Evolutionary conservation across 768 basidiomycete genomes (phyloP).

Genomic region (Naganishia friedmannii): DNA sequence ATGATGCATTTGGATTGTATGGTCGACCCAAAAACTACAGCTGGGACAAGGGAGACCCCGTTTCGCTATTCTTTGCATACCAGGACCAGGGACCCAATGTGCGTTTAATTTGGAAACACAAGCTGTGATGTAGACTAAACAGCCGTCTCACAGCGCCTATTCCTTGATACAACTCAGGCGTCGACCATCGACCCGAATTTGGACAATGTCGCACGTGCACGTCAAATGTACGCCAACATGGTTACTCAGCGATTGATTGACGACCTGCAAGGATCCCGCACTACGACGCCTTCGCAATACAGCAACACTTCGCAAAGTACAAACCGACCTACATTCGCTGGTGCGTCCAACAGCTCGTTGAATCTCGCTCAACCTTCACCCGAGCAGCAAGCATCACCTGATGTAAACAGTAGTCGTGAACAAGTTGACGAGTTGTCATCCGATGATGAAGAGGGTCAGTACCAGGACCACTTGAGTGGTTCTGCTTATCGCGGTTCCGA

Average conservation of each 20-base stretch:
- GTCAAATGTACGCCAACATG: conserved; percentile 51
- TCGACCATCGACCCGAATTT: conserved; percentile 73
- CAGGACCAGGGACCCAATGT: conserved; percentile 84
- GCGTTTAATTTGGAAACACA: conserved; percentile 48
- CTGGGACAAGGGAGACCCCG: conserved; percentile 81
- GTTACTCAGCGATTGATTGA: conserved; percentile 12
- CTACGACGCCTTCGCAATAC: conserved; percentile 12
- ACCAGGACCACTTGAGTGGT: neutral
- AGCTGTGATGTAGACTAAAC: conserved; percentile 33
- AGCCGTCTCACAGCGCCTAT: conserved; percentile 77
- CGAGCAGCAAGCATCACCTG: neutral
- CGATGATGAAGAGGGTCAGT: conserved; percentile 15
- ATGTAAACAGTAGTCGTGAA: neutral
- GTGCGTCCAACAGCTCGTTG: neutral
- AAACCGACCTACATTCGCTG: neutral
- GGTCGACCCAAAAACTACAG: conserved; percentile 80
- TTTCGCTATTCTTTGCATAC: conserved; percentile 88
- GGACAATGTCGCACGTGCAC: conserved; percentile 69
- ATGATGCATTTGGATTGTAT: conserved; percentile 82
- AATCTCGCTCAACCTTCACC: conserved; percentile 9
- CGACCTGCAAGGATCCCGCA: conserved; percentile 1
- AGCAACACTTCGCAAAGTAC: conserved; percentile 9
- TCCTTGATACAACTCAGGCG: conserved; percentile 79
- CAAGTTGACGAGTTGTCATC: conserved; percentile 7
- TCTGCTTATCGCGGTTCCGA: neutral